These are phyloP conservation scores for Vaucheria bursata DNA, from an alignment of 352 stramenopile genomes.

Conservation along the genomic window DNA sequence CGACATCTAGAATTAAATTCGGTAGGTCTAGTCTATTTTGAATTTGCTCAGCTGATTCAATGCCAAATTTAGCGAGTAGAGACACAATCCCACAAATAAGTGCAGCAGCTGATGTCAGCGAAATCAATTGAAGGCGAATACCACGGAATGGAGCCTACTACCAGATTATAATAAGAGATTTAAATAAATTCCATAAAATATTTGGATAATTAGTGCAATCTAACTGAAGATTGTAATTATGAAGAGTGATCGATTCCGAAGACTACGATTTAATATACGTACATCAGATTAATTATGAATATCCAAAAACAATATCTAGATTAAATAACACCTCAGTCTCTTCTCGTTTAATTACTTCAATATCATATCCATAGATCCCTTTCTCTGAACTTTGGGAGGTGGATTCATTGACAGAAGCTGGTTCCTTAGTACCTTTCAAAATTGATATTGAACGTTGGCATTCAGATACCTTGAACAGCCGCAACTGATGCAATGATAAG, in stretches of 20 bases:
- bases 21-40: conserved; percentile 23
- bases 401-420: not conserved
- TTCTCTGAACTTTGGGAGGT: not conserved
- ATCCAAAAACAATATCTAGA: no score
- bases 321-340: conserved; percentile 11
- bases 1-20: conserved; percentile 36
- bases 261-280: no score
- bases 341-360: conserved; percentile 34
- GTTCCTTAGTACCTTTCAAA: no score
- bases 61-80: conserved; percentile 17
- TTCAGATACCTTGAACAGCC: no score
- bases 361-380: conserved; percentile 42
- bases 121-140: not conserved
- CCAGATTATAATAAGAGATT: not conserved
- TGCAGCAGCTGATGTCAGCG: not conserved
- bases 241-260: no score
- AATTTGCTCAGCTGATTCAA: conserved; percentile 25
- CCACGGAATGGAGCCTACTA: conserved; percentile 1
- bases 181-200: no score
- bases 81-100: conserved; percentile 21
- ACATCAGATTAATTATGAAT: no score
- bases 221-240: no score
- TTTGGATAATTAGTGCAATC: no score
- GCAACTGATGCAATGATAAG: no score
- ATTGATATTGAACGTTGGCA: no score